Evolutionary conservation across 1,139 yeast genomes (phyloP).

Genomic region (Geotrichum histeridarum): DNA sequence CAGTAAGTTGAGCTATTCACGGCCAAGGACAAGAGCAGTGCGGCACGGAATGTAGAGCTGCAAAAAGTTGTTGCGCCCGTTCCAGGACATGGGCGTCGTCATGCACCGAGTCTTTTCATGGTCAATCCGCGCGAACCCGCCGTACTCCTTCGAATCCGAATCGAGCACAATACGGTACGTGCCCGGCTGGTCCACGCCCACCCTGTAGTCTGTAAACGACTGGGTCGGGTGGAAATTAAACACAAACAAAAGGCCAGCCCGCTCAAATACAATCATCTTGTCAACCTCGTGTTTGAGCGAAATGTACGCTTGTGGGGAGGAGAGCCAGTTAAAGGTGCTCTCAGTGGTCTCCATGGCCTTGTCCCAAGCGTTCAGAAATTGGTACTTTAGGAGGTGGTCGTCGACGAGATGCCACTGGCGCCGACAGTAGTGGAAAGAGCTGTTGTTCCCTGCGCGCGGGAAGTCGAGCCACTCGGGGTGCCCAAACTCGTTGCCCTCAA

Average conservation of each 20-base stretch:
- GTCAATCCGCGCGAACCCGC: constrained; percentile 77
- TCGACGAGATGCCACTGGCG: constrained; percentile 85
- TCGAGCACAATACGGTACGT: constrained; percentile 67
- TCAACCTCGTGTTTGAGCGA: constrained; percentile 85
- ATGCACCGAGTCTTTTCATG: constrained; percentile 44
- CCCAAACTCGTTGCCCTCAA: constrained; percentile 97
- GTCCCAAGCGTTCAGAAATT: constrained; percentile 73
- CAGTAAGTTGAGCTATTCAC: constrained; percentile 15
- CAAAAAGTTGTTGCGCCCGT: constrained; percentile 65
- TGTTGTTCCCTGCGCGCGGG: constrained; percentile 83
- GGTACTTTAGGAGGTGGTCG: constrained; percentile 75
- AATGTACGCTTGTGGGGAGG: constrained; percentile 75
- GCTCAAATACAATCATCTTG: constrained; percentile 81
- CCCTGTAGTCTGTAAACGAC: constrained; percentile 78
- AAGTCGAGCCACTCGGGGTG: constrained; percentile 99
- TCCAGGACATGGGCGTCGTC: constrained; percentile 76
- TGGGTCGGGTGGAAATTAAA: constrained; percentile 86
- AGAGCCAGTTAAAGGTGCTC: constrained; percentile 62
- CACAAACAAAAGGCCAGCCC: constrained; percentile 76
- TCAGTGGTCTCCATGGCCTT: constrained; percentile 77
- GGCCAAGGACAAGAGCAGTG: constrained; percentile 68
- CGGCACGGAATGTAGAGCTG: constrained; percentile 83
- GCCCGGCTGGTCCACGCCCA: constrained; percentile 85
- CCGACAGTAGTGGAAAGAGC: constrained; percentile 89
- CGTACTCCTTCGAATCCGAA: constrained; percentile 67